Conservation (phyloP, 108 stramenopile species). For the Cyclotella atomus region DNA sequence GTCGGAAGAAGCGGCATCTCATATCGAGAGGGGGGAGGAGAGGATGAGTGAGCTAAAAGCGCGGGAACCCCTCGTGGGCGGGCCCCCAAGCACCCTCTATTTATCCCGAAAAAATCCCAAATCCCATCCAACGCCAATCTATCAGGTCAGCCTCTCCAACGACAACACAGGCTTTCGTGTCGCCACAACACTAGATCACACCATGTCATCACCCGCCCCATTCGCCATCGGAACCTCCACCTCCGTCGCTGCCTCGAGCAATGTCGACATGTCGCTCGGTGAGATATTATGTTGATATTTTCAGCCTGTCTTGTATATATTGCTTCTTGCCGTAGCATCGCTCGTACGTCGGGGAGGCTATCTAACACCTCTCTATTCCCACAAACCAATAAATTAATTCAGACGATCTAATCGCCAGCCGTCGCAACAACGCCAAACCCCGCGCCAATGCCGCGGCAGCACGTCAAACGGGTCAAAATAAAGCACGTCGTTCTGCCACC, state of each 20-base stretch:
- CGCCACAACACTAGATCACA: no score
- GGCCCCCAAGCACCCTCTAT: no score
- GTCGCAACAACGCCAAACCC: conserved; percentile 1
- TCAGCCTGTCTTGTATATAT: not conserved
- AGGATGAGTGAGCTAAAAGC: no score
- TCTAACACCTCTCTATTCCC: not conserved
- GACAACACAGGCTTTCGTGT: no score
- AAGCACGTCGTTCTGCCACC: conserved; percentile 73
- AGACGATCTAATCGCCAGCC: not conserved
- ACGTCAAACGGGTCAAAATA: conserved; percentile 63
- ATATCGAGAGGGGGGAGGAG: no score
- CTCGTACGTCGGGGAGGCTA: no score
- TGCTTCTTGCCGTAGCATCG: no score
- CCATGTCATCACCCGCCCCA: conserved; percentile 30
- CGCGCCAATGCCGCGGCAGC: conserved; percentile 50
- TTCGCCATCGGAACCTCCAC: conserved; percentile 43
- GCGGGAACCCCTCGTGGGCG: no score
- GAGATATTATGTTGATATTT: not conserved
- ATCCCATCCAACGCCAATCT: no score
- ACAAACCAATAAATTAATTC: not conserved
- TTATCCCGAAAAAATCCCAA: no score
- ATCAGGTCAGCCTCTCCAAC: no score
- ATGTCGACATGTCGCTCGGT: conserved; percentile 45
- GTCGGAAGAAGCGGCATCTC: no score
- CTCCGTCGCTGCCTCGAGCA: conserved; percentile 18